Evolutionary conservation across 108 stramenopile genomes (phyloP).

Genomic region (Cyclostephanos tholiformis): DNA sequence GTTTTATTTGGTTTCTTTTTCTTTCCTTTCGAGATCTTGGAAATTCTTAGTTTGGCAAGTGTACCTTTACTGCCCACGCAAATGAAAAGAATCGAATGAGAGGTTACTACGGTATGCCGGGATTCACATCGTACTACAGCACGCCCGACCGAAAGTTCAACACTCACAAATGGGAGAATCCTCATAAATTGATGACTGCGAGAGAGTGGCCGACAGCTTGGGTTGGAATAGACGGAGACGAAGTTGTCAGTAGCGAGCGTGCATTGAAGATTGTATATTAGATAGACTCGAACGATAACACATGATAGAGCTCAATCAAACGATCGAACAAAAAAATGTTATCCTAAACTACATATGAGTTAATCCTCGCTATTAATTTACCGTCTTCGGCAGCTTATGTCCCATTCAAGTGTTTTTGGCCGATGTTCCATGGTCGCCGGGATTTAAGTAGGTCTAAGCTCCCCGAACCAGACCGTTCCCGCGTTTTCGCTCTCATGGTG

Average conservation of each 20-base stretch:
- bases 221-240: constrained; percentile 77
- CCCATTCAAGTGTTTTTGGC: constrained; percentile 73
- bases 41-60: background rate
- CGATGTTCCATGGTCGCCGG: constrained; percentile 53
- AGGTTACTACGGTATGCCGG: constrained; percentile 76
- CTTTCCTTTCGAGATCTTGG: background rate
- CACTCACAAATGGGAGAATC: constrained; percentile 62
- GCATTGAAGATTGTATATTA: background rate
- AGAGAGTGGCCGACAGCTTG: constrained; percentile 60
- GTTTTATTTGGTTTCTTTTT: constrained; percentile 49
- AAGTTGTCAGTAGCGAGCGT: constrained; percentile 50
- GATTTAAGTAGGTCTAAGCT: no score
- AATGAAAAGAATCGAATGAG: constrained; percentile 65
- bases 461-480: no score
- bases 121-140: constrained; percentile 70
- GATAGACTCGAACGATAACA: background rate
- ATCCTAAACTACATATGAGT: background rate
- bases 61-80: background rate
- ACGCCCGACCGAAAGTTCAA: constrained; percentile 55
- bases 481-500: no score
- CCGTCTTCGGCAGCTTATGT: constrained; percentile 65
- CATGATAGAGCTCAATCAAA: background rate
- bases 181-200: constrained; percentile 37
- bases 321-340: background rate
- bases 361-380: constrained; percentile 53